Percentiles rank a stretch among this genome's conserved stretches.
Evolutionary conservation across 345 rosid species (phyloP).

Genomic region (Triadica sebifera): DNA sequence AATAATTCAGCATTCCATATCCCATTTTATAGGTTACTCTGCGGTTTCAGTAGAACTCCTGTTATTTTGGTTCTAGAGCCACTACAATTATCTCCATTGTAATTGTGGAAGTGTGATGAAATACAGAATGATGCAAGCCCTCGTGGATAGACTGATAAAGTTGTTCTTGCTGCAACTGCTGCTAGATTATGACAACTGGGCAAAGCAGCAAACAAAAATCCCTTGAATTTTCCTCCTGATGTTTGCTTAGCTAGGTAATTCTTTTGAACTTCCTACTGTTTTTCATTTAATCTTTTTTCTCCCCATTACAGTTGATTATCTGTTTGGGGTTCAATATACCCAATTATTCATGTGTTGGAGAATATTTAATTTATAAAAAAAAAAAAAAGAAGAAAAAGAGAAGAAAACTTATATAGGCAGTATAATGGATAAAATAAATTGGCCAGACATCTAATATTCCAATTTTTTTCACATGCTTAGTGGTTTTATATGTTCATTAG

Average conservation of each 20-base stretch:
- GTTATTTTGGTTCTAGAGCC: background rate
- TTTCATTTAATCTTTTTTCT: background rate
- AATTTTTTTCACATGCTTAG: too few relatives aligned
- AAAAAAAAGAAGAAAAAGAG: too few relatives aligned
- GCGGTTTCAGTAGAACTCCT: background rate
- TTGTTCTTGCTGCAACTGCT: slow-evolving; percentile 58
- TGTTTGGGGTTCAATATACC: too few relatives aligned
- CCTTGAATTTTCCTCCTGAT: slow-evolving; percentile 10
- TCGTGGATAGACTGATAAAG: slow-evolving; percentile 68
- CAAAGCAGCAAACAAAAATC: slow-evolving; percentile 31
- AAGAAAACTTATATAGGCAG: too few relatives aligned
- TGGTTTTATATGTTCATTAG: too few relatives aligned
- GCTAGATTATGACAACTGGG: slow-evolving; percentile 63
- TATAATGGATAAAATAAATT: too few relatives aligned
- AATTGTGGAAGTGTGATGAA: slow-evolving; percentile 15
- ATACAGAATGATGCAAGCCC: slow-evolving; percentile 79
- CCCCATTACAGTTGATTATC: background rate
- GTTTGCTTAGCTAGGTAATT: background rate
- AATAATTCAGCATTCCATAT: background rate
- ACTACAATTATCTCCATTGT: background rate
- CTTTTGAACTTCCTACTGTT: background rate
- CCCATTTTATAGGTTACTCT: background rate
- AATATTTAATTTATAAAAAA: too few relatives aligned
- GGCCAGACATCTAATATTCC: too few relatives aligned
- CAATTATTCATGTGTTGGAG: too few relatives aligned